Evolutionary conservation across 768 basidiomycete genomes (phyloP).

Genomic region (Filobasidium floriforme): DNA sequence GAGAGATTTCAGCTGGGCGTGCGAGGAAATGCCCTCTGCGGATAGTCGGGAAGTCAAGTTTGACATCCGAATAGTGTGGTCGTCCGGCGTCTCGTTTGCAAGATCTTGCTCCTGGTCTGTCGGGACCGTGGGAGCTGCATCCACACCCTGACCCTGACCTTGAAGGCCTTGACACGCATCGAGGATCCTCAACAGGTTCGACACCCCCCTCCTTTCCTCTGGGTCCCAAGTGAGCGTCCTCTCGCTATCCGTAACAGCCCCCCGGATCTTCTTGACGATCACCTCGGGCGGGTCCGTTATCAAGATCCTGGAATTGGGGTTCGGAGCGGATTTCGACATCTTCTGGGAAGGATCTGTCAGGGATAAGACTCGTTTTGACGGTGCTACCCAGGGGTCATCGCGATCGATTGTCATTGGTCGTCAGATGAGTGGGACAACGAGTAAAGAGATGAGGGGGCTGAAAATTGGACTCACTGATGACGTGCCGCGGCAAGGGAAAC

Average conservation of each 20-base stretch:
- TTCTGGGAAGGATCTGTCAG: slow-evolving; percentile 76
- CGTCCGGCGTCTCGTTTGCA: slow-evolving; percentile 21
- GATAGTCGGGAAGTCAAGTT: slow-evolving; percentile 14
- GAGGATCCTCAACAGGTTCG: slow-evolving; percentile 72
- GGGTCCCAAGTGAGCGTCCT: slow-evolving; percentile 69
- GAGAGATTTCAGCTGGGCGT: slow-evolving; percentile 64
- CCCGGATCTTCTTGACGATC: slow-evolving; percentile 64
- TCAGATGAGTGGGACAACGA: too few species aligned
- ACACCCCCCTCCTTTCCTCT: slow-evolving; percentile 65
- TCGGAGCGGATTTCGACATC: slow-evolving; percentile 90
- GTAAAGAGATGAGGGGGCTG: too few species aligned
- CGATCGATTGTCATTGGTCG: background rate
- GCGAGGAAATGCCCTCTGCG: slow-evolving; percentile 48
- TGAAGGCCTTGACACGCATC: slow-evolving; percentile 53
- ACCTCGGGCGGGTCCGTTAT: slow-evolving; percentile 63
- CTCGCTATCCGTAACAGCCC: slow-evolving; percentile 77
- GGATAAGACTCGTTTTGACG: slow-evolving; percentile 73
- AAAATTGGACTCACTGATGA: slow-evolving; percentile 62
- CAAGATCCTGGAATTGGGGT: slow-evolving; percentile 70
- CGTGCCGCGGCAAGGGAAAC: slow-evolving; percentile 65
- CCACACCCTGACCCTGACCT: background rate
- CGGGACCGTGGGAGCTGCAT: slow-evolving; percentile 48
- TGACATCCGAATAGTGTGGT: slow-evolving; percentile 27
- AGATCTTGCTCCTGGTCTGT: slow-evolving; percentile 12
- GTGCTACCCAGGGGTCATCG: slow-evolving; percentile 51